phyloP scores from a whole-genome alignment of 2,329 filamentous ascomycete species.

The Neonectria ditissima region DNA sequence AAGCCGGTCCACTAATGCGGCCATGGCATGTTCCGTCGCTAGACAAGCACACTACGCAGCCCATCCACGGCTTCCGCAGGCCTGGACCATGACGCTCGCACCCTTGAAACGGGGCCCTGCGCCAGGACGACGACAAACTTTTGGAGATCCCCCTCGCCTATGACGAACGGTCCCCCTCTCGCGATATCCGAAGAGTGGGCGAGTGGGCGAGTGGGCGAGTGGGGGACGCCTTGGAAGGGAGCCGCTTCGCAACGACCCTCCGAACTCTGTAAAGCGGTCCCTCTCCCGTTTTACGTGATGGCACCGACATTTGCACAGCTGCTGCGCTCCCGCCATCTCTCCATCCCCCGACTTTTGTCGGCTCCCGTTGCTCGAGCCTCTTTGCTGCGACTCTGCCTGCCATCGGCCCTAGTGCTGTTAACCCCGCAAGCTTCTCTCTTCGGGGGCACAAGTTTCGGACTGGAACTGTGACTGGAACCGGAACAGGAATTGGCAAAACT shows the following conservation, averaged over 20 bases:
- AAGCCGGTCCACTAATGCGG: slow-evolving; percentile 12
- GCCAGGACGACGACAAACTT: not conserved
- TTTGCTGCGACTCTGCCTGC: not conserved
- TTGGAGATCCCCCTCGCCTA: slow-evolving; percentile 7
- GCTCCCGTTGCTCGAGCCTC: not conserved
- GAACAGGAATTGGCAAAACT: not conserved
- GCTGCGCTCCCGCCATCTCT: too few species aligned
- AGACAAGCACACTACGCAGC: slow-evolving; percentile 7
- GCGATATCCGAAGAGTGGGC: not conserved
- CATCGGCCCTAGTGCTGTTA: slow-evolving; percentile 18
- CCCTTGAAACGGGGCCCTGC: slow-evolving; percentile 14
- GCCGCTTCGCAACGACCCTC: not conserved
- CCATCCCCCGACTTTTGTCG: not conserved
- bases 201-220: too few species aligned
- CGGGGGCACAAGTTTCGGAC: not conserved
- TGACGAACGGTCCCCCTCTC: not conserved
- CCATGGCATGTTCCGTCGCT: slow-evolving; percentile 32
- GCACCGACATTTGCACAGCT: slow-evolving; percentile 10
- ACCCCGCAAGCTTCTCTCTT: slow-evolving; percentile 2
- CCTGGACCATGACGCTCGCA: slow-evolving; percentile 31
- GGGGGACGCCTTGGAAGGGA: too few species aligned
- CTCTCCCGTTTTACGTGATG: slow-evolving; percentile 18
- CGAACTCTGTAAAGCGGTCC: slow-evolving; percentile 28
- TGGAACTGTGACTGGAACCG: not conserved
- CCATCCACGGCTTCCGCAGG: slow-evolving; percentile 12